phyloP scores from a whole-genome alignment of 768 basidiomycete genomes.

The Lactarius trivialis region DNA sequence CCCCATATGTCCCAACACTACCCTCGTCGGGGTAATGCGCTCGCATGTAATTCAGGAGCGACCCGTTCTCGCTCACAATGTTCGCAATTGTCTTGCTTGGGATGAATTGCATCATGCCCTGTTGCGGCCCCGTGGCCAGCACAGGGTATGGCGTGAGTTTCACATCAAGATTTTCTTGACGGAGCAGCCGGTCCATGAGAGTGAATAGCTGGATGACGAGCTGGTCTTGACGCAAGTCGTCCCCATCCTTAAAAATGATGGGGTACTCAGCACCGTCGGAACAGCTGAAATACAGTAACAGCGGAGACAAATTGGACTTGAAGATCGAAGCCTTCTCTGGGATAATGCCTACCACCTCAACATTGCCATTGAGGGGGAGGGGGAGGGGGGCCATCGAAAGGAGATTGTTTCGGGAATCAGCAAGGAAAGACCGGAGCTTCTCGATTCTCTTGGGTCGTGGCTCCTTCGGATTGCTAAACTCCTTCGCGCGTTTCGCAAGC shows the following conservation, averaged over 20 bases:
- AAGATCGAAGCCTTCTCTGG: constrained; percentile 93
- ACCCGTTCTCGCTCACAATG: constrained; percentile 89
- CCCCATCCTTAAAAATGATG: constrained; percentile 97
- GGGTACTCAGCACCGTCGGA: constrained; percentile 82
- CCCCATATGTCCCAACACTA: constrained; percentile 88
- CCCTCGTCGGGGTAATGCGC: constrained; percentile 89
- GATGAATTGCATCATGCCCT: constrained; percentile 96
- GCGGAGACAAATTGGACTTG: constrained; percentile 93
- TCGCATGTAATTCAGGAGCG: constrained; percentile 80
- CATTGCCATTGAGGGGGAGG: constrained; percentile 83
- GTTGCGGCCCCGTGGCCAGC: constrained; percentile 81
- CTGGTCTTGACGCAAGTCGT: constrained; percentile 98
- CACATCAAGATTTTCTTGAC: constrained; percentile 93
- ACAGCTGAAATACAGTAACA: constrained; percentile 86
- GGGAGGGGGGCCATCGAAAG: constrained; percentile 73
- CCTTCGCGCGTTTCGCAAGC: constrained; percentile 78
- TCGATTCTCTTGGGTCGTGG: constrained; percentile 96
- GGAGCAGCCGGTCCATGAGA: constrained; percentile 88
- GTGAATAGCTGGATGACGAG: constrained; percentile 98
- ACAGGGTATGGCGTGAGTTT: constrained; percentile 90
- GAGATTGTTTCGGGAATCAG: constrained; percentile 83
- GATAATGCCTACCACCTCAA: constrained; percentile 80
- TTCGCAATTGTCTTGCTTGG: constrained; percentile 93
- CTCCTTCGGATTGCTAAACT: constrained; percentile 86
- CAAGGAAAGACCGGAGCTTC: constrained; percentile 77